Base-by-base conservation (phyloP, 352 stramenopile genomes). In the Globisporangium sylvaticum region DNA sequence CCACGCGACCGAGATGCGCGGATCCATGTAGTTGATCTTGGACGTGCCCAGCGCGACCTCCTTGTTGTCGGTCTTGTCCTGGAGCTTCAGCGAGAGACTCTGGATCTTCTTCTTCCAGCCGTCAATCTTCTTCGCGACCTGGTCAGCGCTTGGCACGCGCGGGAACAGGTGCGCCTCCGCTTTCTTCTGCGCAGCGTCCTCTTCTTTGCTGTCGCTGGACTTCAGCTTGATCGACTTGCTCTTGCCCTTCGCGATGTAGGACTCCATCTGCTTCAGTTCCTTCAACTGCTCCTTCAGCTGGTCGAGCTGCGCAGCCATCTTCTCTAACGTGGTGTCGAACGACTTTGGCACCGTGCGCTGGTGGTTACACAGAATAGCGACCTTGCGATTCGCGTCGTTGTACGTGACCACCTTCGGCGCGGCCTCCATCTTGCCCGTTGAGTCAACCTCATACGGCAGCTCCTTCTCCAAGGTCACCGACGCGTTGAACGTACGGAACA, bases 1-100 rank as follows among this genome's bases (percentile, higher is more conserved):
- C 96, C 97, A 99, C 46, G 98, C 98, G 55, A 99, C 97, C 22
- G 95, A 98, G 74, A 99, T 99, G 64, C 98, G 92, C 24, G 98
- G 98, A 80, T 99, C 98, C 97, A 99, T 99, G 78, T 99, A 99
- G 75, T 99, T 99, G 77, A 99, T 97, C 86, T 99, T 99, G 68
- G 96, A 99, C 68, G 98, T 99, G 72, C 97, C 96, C 12, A 99
- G 88, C 31, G 97, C 96, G 6, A 98, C 95, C 70, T 99, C 96
- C 75, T 99, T 99, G 82, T 99, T 99, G 74, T 99, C 97, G 65
- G 98, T 93, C 74, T 99, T 99, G 81, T 99, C 97, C 69, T 99
- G 96, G 42, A 99, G 79, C 70, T 97, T 90, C 67, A 99, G 75
- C 53, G 91, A 81, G 42, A 96, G 69, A 29, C 75, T 85, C 58